phyloP scores from a whole-genome alignment of 2,329 filamentous ascomycete genomes.

The Colletotrichum noveboracense region DNA sequence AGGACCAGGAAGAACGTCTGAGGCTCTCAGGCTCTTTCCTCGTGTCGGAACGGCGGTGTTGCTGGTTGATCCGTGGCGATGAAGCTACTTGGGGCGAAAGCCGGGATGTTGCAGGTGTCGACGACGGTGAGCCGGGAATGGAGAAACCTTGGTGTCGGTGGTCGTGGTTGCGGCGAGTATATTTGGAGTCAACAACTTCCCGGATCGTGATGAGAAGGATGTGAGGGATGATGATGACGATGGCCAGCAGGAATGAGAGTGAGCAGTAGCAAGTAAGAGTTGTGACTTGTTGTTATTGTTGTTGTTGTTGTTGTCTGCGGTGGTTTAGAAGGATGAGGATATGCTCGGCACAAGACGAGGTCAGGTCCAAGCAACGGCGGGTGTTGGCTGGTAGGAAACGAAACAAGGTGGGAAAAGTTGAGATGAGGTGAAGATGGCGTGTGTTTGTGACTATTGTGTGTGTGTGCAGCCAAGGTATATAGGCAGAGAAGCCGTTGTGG shows the following conservation, averaged over 20 bases:
- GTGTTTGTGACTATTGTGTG: neutral
- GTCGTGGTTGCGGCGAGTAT: neutral
- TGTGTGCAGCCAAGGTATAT: neutral
- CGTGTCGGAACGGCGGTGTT: neutral
- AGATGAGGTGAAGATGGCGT: constrained; percentile 14
- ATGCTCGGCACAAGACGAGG: constrained; percentile 4
- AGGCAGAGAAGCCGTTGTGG: neutral
- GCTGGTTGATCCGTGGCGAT: constrained; percentile 4
- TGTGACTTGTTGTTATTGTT: neutral
- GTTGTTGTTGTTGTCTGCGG: neutral
- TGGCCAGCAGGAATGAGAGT: neutral
- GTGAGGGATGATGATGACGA: neutral
- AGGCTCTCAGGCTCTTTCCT: constrained; percentile 6
- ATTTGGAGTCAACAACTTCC: neutral
- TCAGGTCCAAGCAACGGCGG: neutral
- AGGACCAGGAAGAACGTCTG: constrained; percentile 12
- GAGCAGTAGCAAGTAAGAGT: neutral
- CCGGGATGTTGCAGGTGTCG: constrained; percentile 14
- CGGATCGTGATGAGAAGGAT: neutral
- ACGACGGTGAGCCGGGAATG: constrained; percentile 18
- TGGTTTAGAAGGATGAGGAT: neutral
- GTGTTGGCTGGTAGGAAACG: constrained; percentile 7
- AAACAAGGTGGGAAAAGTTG: constrained; percentile 16
- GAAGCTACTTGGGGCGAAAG: constrained; percentile 3
- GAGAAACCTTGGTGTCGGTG: constrained; percentile 16